phyloP scores from a whole-genome alignment of 768 basidiomycete species.

The Leccinum incarnatum region DNA sequence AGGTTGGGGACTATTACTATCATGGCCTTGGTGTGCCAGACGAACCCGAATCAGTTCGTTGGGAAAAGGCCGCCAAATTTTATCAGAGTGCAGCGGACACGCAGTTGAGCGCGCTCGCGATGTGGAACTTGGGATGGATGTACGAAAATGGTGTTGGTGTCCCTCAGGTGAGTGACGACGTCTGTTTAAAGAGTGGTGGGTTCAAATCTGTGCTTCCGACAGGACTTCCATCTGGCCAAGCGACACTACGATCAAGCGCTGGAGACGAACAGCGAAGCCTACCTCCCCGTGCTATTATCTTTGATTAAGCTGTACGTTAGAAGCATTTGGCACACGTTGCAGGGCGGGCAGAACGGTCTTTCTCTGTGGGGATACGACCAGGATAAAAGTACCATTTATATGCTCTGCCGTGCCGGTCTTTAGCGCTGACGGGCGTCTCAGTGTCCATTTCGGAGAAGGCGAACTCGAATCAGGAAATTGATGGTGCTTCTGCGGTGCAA shows the following conservation, averaged over 20 bases:
- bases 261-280: conserved; percentile 86
- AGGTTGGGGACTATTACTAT: conserved; percentile 98
- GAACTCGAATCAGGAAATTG: conserved; percentile 25
- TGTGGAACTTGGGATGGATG: conserved; percentile 99
- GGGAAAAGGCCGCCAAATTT: conserved; percentile 90
- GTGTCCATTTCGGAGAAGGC: conserved; percentile 26
- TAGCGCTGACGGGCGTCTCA: conserved; percentile 13
- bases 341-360: conserved; percentile 66
- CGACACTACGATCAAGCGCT: conserved; percentile 89
- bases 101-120: conserved; percentile 87
- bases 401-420: not conserved
- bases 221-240: conserved; percentile 98
- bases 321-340: conserved; percentile 80
- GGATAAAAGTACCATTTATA: conserved; percentile 33
- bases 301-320: conserved; percentile 77
- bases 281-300: conserved; percentile 82
- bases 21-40: conserved; percentile 80
- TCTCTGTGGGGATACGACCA: conserved; percentile 63
- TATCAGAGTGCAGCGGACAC: conserved; percentile 95
- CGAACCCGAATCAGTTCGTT: conserved; percentile 59
- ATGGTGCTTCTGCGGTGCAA: conserved; percentile 11
- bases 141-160: conserved; percentile 96
- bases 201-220: not conserved
- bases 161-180: conserved; percentile 55
- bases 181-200: not conserved